A percentile compares a stretch with the other conserved stretches of the same genome.
phyloP scores from a whole-genome alignment of 768 basidiomycete species.

The Strobilomyces confusus region DNA sequence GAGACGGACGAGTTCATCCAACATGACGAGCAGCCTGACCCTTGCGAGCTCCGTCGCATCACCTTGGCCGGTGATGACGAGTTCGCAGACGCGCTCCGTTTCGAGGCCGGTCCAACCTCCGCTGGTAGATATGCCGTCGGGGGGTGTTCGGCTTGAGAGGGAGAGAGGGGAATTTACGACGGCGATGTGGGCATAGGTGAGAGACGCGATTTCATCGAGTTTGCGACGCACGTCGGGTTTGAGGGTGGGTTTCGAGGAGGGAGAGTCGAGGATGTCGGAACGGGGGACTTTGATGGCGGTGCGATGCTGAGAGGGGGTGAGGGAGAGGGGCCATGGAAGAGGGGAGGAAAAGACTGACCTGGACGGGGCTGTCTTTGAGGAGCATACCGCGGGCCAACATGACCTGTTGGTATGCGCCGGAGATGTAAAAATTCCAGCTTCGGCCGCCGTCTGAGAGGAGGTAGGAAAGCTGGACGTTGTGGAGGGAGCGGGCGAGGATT shows the following conservation, averaged over 20 bases:
- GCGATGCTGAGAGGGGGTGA: slow-evolving; percentile 55
- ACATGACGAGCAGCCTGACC: slow-evolving; percentile 85
- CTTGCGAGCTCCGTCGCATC: slow-evolving; percentile 91
- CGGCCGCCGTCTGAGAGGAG: slow-evolving; percentile 61
- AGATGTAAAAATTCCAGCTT: slow-evolving; percentile 87
- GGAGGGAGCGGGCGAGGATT: slow-evolving; percentile 73
- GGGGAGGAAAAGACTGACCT: slow-evolving; percentile 42
- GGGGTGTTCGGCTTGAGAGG: slow-evolving; percentile 70
- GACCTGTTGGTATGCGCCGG: slow-evolving; percentile 89
- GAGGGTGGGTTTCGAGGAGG: slow-evolving; percentile 70
- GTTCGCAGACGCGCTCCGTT: slow-evolving; percentile 89
- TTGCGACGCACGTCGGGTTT: slow-evolving; percentile 79
- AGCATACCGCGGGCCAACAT: slow-evolving; percentile 87
- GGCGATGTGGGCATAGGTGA: slow-evolving; percentile 90
- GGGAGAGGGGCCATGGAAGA: slow-evolving; percentile 7
- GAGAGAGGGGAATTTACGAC: slow-evolving; percentile 84
- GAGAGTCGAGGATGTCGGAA: slow-evolving; percentile 88
- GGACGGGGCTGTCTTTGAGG: slow-evolving; percentile 83
- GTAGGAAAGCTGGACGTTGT: slow-evolving; percentile 83
- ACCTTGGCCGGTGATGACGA: slow-evolving; percentile 84
- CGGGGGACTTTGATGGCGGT: slow-evolving; percentile 86
- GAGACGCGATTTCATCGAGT: slow-evolving; percentile 91
- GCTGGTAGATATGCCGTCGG: slow-evolving; percentile 70
- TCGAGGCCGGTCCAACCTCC: slow-evolving; percentile 89
- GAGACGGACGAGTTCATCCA: slow-evolving; percentile 84